These are phyloP conservation scores for Stagonosporopsis rhizophila DNA, from an alignment of 2,329 filamentous ascomycete genomes.

Conservation along the genomic window DNA sequence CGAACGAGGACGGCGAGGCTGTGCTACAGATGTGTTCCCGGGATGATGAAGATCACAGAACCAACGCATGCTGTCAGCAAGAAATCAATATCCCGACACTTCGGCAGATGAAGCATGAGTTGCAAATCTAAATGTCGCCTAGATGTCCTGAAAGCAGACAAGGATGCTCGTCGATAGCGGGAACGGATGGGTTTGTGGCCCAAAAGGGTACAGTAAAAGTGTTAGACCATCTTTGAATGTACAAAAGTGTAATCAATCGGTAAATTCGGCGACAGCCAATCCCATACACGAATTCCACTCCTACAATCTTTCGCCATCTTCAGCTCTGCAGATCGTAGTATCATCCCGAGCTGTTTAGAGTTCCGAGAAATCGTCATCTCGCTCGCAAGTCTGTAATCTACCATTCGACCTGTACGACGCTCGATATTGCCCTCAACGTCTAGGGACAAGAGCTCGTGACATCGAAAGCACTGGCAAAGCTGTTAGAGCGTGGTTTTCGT, in stretches of 20 bases:
- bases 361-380: neutral
- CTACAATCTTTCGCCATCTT: neutral
- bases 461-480: neutral
- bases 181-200: neutral
- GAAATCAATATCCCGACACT: neutral
- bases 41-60: constrained; percentile 11
- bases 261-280: neutral
- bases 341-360: neutral
- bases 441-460: neutral
- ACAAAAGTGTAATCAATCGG: neutral
- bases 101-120: neutral
- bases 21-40: constrained; percentile 18
- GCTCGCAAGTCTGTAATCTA: neutral
- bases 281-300: neutral
- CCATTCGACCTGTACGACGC: neutral
- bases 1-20: constrained; percentile 29
- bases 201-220: neutral
- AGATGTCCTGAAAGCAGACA: neutral
- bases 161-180: constrained; percentile 5
- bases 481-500: neutral
- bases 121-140: constrained; percentile 4
- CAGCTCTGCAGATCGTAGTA: neutral
- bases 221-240: neutral
- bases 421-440: neutral
- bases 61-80: constrained; percentile 7